Conservation (phyloP, 148 eudicot genomes). For the Rhododendron ferrugineum region DNA sequence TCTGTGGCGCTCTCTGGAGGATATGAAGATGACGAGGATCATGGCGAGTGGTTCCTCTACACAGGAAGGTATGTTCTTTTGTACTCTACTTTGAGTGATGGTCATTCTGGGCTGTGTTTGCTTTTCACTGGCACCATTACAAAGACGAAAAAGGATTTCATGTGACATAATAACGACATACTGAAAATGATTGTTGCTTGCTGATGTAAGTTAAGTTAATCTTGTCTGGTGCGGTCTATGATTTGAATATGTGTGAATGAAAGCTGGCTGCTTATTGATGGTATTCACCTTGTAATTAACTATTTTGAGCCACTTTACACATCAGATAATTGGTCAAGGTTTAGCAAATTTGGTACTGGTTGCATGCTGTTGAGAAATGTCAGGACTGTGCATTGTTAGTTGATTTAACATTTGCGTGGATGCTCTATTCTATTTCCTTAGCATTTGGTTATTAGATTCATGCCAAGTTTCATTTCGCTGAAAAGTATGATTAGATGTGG, state of each 20-base stretch:
- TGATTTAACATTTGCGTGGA: background rate
- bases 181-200: background rate
- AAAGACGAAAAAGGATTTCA: background rate
- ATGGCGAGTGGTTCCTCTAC: constrained; percentile 96
- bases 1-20: constrained; percentile 97
- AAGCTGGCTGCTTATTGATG: background rate
- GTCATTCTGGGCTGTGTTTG: background rate
- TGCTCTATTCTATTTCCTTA: background rate
- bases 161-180: background rate
- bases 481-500: background rate
- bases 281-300: background rate
- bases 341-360: background rate
- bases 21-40: constrained; percentile 86
- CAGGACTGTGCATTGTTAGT: background rate
- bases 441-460: background rate
- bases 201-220: background rate
- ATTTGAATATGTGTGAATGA: background rate
- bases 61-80: constrained; percentile 67
- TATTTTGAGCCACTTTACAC: background rate
- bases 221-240: background rate
- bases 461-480: background rate
- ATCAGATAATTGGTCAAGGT: background rate
- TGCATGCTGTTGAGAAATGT: background rate
- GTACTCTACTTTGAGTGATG: background rate
- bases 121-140: background rate